A percentile compares a stretch with the other conserved stretches of the same genome.
These are phyloP conservation scores for Hanseniaspora thailandica DNA, from an alignment of 805 yeast species.

Conservation along the genomic window DNA sequence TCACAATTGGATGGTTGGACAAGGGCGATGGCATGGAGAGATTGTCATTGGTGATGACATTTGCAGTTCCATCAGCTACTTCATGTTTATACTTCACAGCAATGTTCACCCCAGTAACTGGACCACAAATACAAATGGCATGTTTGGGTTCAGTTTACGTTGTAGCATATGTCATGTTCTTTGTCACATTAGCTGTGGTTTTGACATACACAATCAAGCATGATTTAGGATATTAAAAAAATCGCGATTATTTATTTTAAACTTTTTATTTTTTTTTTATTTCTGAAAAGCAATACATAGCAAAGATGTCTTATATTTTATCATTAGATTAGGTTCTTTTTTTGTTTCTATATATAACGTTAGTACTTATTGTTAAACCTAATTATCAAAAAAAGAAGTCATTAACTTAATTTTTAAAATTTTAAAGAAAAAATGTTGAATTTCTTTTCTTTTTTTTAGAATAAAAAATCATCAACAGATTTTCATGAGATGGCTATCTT, in stretches of 20 bases:
- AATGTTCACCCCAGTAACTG: slow-evolving; percentile 60
- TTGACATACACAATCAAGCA: slow-evolving; percentile 43
- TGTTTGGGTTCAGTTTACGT: slow-evolving; percentile 63
- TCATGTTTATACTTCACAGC: slow-evolving; percentile 81
- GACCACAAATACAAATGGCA: slow-evolving; percentile 52
- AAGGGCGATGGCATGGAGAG: slow-evolving; percentile 38
- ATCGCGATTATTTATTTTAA: not conserved
- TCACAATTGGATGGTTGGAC: slow-evolving; percentile 52
- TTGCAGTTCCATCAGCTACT: slow-evolving; percentile 81
- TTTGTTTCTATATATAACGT: not conserved
- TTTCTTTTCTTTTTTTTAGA: no score
- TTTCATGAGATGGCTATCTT: no score
- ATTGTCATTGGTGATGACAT: slow-evolving; percentile 61
- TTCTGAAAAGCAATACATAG: not conserved
- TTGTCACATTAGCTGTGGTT: slow-evolving; percentile 58
- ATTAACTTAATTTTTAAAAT: no score
- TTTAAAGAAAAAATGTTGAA: no score
- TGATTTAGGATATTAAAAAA: slow-evolving; percentile 21
- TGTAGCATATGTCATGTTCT: slow-evolving; percentile 51
- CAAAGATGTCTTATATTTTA: no score
- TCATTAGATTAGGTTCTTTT: no score
- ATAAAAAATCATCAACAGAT: no score
- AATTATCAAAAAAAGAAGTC: no score
- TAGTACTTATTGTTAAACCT: no score
- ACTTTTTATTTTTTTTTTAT: not conserved